These are phyloP conservation scores for Blastobotrys illinoisensis DNA, from an alignment of 1,139 yeast species.

Conservation along the genomic window DNA sequence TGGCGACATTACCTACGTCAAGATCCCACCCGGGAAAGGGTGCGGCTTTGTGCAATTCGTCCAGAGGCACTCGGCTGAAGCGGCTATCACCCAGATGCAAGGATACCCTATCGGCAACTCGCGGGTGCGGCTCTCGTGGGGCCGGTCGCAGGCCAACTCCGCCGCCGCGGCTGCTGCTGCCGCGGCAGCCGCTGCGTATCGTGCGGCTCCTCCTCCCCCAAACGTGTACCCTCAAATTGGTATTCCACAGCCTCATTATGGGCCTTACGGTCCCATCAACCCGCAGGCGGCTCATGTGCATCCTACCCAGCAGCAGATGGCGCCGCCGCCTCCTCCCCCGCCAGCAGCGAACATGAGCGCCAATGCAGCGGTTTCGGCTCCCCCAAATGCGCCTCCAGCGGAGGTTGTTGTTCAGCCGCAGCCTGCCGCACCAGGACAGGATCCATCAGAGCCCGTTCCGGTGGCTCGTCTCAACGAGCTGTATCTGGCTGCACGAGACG, in stretches of 20 bases:
- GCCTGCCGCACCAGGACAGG: conserved; percentile 25
- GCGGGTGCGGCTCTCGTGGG: conserved; percentile 86
- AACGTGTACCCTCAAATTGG: conserved; percentile 28
- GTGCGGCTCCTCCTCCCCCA: conserved; percentile 33
- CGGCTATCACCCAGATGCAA: conserved; percentile 87
- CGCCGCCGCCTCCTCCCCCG: conserved; percentile 14
- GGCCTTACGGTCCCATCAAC: conserved; percentile 37
- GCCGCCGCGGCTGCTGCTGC: conserved; percentile 5
- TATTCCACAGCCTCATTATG: conserved; percentile 27
- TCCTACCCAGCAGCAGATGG: conserved; percentile 13
- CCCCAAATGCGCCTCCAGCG: conserved; percentile 16
- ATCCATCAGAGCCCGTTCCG: conserved; percentile 36
- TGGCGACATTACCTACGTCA: conserved; percentile 79
- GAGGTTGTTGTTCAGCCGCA: conserved; percentile 13
- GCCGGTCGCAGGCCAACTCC: conserved; percentile 45
- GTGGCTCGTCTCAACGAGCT: conserved; percentile 43
- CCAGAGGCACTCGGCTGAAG: conserved; percentile 77
- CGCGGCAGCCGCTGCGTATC: conserved; percentile 24
- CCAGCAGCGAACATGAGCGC: conserved; percentile 8
- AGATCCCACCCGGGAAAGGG: conserved; percentile 87
- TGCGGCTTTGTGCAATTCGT: conserved; percentile 89
- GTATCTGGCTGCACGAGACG: conserved; percentile 44
- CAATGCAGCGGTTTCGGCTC: conserved; percentile 9
- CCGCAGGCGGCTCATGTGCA: conserved; percentile 33
- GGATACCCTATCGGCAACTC: conserved; percentile 87